Evolutionary conservation across 805 yeast genomes (phyloP).

Genomic region (Hanseniaspora pseudoguilliermondii): DNA sequence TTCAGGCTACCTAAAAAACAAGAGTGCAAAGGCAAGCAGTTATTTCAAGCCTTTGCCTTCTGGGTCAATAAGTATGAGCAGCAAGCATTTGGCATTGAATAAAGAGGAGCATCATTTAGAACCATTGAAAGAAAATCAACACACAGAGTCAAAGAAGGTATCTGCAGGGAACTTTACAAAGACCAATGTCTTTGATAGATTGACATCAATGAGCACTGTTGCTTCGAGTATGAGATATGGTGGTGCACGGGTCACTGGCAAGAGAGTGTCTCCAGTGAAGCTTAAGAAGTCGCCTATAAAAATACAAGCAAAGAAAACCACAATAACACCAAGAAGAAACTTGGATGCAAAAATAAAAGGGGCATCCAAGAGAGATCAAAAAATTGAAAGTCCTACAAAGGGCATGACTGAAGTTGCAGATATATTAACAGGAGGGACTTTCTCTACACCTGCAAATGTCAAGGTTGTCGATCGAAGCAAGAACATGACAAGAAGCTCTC

Average conservation of each 20-base stretch:
- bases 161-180: not conserved
- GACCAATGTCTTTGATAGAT: slow-evolving; percentile 8
- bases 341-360: not conserved
- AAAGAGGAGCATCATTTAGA: not conserved
- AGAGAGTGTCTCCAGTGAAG: slow-evolving; percentile 5
- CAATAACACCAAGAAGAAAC: not conserved
- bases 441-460: slow-evolving; percentile 1
- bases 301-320: not conserved
- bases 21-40: slow-evolving; percentile 1
- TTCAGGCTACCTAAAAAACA: not conserved
- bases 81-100: not conserved
- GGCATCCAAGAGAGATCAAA: not conserved
- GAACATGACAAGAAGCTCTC: not conserved
- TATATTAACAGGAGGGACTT: not conserved
- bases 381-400: not conserved
- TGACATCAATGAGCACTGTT: slow-evolving; percentile 1
- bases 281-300: slow-evolving; percentile 1
- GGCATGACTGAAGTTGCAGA: not conserved
- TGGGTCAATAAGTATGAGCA: slow-evolving; percentile 3
- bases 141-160: not conserved
- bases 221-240: slow-evolving; percentile 2
- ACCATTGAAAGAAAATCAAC: not conserved
- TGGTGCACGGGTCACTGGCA: not conserved
- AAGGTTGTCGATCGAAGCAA: not conserved
- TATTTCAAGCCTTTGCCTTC: slow-evolving; percentile 10